A percentile compares a stretch with the other conserved stretches of the same genome.
Evolutionary conservation across 2,329 filamentous ascomycete species (phyloP).

Genomic region (Sporothrix protearum): DNA sequence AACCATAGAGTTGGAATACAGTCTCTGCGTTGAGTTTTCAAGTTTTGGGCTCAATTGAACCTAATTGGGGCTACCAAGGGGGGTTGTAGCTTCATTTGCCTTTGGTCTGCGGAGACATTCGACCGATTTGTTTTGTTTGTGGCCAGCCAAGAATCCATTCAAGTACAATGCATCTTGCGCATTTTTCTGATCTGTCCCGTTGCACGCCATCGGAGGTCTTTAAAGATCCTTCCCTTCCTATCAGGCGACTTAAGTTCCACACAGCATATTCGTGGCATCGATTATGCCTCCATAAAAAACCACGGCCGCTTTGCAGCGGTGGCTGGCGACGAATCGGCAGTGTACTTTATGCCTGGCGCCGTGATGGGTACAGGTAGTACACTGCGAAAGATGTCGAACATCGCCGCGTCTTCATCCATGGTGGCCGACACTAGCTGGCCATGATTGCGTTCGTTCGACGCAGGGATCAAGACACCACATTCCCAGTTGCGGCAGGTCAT

Average conservation of each 20-base stretch:
- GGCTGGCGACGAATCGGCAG: constrained; percentile 30
- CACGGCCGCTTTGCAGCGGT: constrained; percentile 38
- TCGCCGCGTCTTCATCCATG: background rate
- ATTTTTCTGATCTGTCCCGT: too few relatives aligned
- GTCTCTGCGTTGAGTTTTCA: background rate
- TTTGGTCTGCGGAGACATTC: background rate
- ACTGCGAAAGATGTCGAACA: constrained; percentile 50
- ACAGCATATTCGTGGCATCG: background rate
- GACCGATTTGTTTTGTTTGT: background rate
- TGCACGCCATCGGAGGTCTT: background rate
- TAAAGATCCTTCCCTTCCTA: background rate
- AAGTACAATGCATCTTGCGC: background rate
- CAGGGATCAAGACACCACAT: constrained; percentile 77
- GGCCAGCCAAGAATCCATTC: background rate
- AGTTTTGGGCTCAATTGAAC: background rate
- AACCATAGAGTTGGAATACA: background rate
- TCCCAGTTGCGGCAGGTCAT: constrained; percentile 92
- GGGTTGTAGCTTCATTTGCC: background rate
- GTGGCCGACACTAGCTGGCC: background rate
- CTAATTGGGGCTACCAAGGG: background rate
- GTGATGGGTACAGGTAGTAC: constrained; percentile 62
- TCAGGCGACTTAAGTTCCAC: background rate
- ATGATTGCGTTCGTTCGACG: constrained; percentile 35
- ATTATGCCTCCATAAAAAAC: constrained; percentile 37
- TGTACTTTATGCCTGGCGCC: constrained; percentile 53